phyloP scores from a whole-genome alignment of 305 asterid genomes.

The Solanum hybrid region DNA sequence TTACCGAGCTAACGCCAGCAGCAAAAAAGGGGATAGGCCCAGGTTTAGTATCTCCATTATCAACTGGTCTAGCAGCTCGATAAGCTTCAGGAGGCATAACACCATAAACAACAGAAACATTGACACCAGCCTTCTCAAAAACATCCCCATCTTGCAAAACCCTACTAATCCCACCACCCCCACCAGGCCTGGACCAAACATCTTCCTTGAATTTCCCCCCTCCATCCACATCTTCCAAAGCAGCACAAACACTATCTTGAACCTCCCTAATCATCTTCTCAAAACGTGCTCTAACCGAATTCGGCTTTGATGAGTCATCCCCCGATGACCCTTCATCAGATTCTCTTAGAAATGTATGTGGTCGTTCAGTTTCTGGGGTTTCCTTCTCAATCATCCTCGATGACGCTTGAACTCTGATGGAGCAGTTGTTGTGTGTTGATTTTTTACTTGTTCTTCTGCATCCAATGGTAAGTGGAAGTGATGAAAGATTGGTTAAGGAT shows the following conservation, averaged over 20 bases:
- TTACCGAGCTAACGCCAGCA: conserved; percentile 96
- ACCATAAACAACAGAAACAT: conserved; percentile 93
- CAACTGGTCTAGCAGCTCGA: conserved; percentile 71
- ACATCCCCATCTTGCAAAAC: conserved; percentile 87
- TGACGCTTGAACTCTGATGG: not conserved
- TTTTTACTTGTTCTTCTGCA: not conserved
- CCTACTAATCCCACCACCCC: conserved; percentile 96
- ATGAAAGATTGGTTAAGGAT: not conserved
- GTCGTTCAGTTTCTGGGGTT: conserved; percentile 42
- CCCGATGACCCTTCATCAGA: conserved; percentile 28
- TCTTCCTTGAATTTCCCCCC: conserved; percentile 74
- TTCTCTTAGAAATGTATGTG: conserved; percentile 58
- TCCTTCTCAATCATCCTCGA: conserved; percentile 66
- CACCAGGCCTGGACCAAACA: conserved; percentile 99
- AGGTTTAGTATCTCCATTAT: conserved; percentile 47
- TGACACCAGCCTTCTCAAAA: conserved; percentile 95
- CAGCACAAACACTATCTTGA: conserved; percentile 67
- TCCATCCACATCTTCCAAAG: conserved; percentile 65
- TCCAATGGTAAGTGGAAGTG: not conserved
- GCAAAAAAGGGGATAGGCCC: conserved; percentile 93
- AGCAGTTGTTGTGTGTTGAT: not conserved
- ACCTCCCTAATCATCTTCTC: conserved; percentile 90
- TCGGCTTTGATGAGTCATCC: conserved; percentile 13
- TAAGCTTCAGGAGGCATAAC: conserved; percentile 94
- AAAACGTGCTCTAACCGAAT: conserved; percentile 58